Evolutionary conservation across 2,329 filamentous ascomycete genomes (phyloP).

Genomic region (Aspergillus fumigatiaffinis): DNA sequence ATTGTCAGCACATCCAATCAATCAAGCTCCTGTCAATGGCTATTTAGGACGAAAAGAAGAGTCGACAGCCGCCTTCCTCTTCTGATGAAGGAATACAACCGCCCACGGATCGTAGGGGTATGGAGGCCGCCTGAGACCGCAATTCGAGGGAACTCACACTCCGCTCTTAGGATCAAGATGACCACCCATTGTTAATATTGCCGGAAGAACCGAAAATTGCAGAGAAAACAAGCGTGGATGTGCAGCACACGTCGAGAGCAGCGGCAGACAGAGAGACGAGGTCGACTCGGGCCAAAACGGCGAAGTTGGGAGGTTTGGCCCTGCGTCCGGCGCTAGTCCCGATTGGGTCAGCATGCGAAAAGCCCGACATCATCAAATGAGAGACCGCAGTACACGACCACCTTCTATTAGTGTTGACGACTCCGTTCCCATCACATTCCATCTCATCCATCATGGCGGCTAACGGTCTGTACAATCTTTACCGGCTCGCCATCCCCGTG

Average conservation of each 20-base stretch:
- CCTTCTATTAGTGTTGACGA: not conserved
- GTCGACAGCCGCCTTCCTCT: not conserved
- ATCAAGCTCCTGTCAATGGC: not conserved
- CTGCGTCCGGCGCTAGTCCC: constrained; percentile 30
- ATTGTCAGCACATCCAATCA: constrained; percentile 20
- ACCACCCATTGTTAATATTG: constrained; percentile 35
- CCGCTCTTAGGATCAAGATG: constrained; percentile 41
- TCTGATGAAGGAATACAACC: not conserved
- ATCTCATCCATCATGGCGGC: constrained; percentile 44
- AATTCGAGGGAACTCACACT: constrained; percentile 33
- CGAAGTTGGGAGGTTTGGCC: constrained; percentile 27
- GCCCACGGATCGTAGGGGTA: not conserved
- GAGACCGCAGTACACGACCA: constrained; percentile 11
- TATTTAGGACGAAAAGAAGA: not conserved
- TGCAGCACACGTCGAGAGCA: constrained; percentile 14
- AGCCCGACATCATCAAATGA: constrained; percentile 33
- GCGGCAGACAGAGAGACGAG: constrained; percentile 18
- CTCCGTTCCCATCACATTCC: constrained; percentile 6
- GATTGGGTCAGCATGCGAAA: constrained; percentile 31
- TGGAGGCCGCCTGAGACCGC: not conserved
- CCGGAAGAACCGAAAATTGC: constrained; percentile 5
- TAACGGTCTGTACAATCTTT: constrained; percentile 33
- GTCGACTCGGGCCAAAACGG: constrained; percentile 26
- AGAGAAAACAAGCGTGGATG: constrained; percentile 11
- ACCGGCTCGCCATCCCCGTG: constrained; percentile 62